Percentiles rank a stretch among this genome's conserved stretches.
These are phyloP conservation scores for Flaveria linearis DNA, from an alignment of 129 eudicot species.

Conservation along the genomic window DNA sequence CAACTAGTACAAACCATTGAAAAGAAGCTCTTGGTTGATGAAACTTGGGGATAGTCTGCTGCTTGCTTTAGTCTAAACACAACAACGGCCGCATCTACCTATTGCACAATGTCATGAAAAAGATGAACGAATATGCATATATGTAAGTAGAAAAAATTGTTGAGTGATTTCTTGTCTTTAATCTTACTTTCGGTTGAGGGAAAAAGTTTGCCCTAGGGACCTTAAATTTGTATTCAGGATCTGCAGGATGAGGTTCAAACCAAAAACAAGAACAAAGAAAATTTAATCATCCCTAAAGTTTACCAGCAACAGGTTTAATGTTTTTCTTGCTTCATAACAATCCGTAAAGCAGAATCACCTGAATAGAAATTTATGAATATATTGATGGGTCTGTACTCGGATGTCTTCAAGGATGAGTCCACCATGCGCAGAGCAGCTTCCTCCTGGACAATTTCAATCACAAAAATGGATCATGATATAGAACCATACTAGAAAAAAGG, in stretches of 20 bases:
- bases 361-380: slow-evolving; percentile 87
- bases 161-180: neutral
- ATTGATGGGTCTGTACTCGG: slow-evolving; percentile 88
- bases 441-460: slow-evolving; percentile 49
- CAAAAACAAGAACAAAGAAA: slow-evolving; percentile 10
- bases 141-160: neutral
- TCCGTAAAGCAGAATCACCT: slow-evolving; percentile 39
- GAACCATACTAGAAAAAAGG: neutral
- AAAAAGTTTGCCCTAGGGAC: slow-evolving; percentile 86
- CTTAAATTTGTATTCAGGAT: slow-evolving; percentile 82
- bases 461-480: slow-evolving; percentile 15
- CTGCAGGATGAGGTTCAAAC: slow-evolving; percentile 45
- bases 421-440: slow-evolving; percentile 91
- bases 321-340: neutral
- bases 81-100: slow-evolving; percentile 98
- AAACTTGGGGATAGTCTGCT: slow-evolving; percentile 72
- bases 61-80: slow-evolving; percentile 66
- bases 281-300: neutral
- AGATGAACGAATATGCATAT: slow-evolving; percentile 7
- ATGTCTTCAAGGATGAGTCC: slow-evolving; percentile 66
- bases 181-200: slow-evolving; percentile 95
- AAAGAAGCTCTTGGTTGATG: slow-evolving; percentile 84
- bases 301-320: neutral
- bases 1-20: slow-evolving; percentile 59
- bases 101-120: slow-evolving; percentile 15